Percentiles rank a stretch among this genome's conserved stretches.
phyloP scores from a whole-genome alignment of 192 early-diverging fungal species.

The Endogone sp. region DNA sequence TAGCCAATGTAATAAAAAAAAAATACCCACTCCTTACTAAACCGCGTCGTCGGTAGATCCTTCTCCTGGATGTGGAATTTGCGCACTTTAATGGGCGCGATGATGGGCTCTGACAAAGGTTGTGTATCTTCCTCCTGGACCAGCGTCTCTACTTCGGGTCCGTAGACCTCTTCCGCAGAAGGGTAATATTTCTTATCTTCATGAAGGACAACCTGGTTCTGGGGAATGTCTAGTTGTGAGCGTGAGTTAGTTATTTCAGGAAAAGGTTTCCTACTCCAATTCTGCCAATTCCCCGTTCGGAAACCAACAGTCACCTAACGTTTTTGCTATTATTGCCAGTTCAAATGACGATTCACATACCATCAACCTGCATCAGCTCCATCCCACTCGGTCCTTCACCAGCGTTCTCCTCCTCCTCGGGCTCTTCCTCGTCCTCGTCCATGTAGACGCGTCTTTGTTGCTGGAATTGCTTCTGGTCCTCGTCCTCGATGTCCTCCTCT shows the following conservation, averaged over 20 bases:
- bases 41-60: slow-evolving; percentile 78
- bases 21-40: slow-evolving; percentile 77
- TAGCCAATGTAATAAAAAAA: background rate
- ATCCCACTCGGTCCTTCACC: slow-evolving; percentile 32
- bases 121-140: slow-evolving; percentile 99
- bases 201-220: slow-evolving; percentile 86
- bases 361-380: slow-evolving; percentile 63
- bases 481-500: slow-evolving; percentile 52
- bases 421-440: slow-evolving; percentile 48
- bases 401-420: slow-evolving; percentile 44
- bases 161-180: slow-evolving; percentile 95
- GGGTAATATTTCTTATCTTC: slow-evolving; percentile 99
- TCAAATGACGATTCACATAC: slow-evolving; percentile 28
- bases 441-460: slow-evolving; percentile 21
- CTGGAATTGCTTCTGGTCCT: slow-evolving; percentile 25
- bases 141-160: slow-evolving; percentile 87
- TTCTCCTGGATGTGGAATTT: slow-evolving; percentile 86
- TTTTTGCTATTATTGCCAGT: too few relatives aligned
- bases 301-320: too few relatives aligned
- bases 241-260: background rate
- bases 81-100: slow-evolving; percentile 83
- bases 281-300: too few relatives aligned
- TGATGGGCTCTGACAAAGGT: slow-evolving; percentile 89
- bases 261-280: too few relatives aligned
- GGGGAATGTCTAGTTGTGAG: slow-evolving; percentile 42